Percentiles rank a stretch among this genome's conserved stretches.
These are phyloP conservation scores for Samsoniella hepiali DNA, from an alignment of 2,329 filamentous ascomycete genomes.

Conservation along the genomic window DNA sequence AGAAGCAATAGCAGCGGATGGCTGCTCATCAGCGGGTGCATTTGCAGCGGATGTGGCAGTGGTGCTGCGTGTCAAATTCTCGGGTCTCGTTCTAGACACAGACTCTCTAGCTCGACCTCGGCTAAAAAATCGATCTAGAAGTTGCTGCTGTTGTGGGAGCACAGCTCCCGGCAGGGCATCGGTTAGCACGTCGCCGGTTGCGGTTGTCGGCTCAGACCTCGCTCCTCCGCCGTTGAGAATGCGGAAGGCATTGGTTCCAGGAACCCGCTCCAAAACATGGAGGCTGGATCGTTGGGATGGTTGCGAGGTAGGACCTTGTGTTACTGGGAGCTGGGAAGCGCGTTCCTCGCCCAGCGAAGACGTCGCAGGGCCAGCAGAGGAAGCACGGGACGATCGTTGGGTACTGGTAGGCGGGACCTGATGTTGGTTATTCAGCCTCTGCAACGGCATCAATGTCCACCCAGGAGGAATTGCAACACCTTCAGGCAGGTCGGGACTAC, in stretches of 20 bases:
- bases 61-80: constrained; percentile 7
- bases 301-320: constrained; percentile 31
- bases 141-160: constrained; percentile 6
- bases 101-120: constrained; percentile 19
- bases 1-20: constrained; percentile 38
- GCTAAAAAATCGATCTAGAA: constrained; percentile 1
- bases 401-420: not conserved
- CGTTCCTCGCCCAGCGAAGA: constrained; percentile 3
- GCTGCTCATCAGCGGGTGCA: constrained; percentile 4
- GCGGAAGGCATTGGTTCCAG: constrained; percentile 10
- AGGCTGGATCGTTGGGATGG: constrained; percentile 39
- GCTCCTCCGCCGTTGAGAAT: not conserved
- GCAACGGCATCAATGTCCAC: constrained; percentile 62
- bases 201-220: not conserved
- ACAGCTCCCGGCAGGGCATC: not conserved
- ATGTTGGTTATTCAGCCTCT: constrained; percentile 45
- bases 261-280: constrained; percentile 11
- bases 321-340: not conserved
- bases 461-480: constrained; percentile 62
- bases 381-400: constrained; percentile 13
- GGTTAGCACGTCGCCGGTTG: not conserved
- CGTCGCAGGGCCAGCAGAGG: constrained; percentile 15
- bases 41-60: not conserved
- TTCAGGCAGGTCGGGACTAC: constrained; percentile 59
- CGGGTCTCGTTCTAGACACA: not conserved